Evolutionary conservation across 371 early-diverging fungal genomes (phyloP), one percentile per base, ranked within the genome.

Genomic region (Mortierella sp.): DNA sequence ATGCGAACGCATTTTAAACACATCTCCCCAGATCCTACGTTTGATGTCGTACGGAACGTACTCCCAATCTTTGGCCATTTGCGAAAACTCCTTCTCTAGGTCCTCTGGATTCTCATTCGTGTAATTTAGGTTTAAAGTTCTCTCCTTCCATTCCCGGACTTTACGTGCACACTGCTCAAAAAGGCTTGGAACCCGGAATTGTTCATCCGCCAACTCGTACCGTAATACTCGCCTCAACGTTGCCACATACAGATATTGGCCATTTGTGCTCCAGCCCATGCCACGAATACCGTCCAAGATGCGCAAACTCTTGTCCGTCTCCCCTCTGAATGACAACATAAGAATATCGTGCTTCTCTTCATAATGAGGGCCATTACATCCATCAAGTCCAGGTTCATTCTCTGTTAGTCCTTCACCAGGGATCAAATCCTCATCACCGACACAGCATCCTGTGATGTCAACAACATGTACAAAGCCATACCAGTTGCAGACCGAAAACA

Each of bases 391-490:
- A 2, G 70, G 66, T 11, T 63, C 74, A 2, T 19, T 21, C 11
- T 53, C 28, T 11, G 58, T 38, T 28, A 58, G 47, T 1, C 61
- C 77, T n/a, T 64, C 50, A 6, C 36, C 53, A 21, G 66, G 72
- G 8, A 78, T 48, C 36, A 75, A 40, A n/a, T 76, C 73, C 33
- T 69, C 60, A 19, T 84, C 77, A 2, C 77, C 72, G 0, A 70
- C 58, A 52, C 74, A 80, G 28, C 69, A 66, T 4, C 71, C 82
- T 32, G 85, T 81, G 9, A 89, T 65, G 33, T 90, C 84, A 21
- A 90, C 87, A 10, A 89, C 87, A 58, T 90, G 91, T 21, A 89
- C 76, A 66, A 88, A 90, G 0, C 91, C 91, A 62, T 90, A 90
- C 58, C 91, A 85, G 58, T 89, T 89, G 58, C 86, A 76, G 38